These are phyloP conservation scores for Mycogone perniciosa DNA, from an alignment of 2,329 filamentous ascomycete species.

Conservation along the genomic window DNA sequence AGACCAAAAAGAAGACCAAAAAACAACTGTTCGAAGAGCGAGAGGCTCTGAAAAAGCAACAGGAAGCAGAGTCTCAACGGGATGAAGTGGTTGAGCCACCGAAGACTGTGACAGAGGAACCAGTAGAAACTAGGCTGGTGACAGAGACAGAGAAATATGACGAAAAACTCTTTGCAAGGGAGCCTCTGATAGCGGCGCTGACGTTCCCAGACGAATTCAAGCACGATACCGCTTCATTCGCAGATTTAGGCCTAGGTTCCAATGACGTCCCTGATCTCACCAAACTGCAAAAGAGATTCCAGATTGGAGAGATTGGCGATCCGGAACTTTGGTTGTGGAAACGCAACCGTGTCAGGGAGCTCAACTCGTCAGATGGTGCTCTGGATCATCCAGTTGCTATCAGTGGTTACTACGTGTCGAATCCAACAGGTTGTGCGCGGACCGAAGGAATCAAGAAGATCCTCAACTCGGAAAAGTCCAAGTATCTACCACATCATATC, in stretches of 20 bases:
- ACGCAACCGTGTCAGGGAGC: constrained; percentile 48
- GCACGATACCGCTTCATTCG: constrained; percentile 40
- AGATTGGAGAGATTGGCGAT: constrained; percentile 38
- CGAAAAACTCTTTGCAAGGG: constrained; percentile 44
- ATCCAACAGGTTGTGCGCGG: constrained; percentile 75
- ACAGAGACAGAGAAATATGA: constrained; percentile 47
- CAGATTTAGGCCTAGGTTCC: constrained; percentile 35
- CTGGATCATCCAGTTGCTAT: constrained; percentile 37
- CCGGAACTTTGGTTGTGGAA: constrained; percentile 53
- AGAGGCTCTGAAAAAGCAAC: constrained; percentile 52
- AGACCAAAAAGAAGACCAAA: constrained; percentile 70
- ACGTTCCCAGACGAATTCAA: constrained; percentile 38
- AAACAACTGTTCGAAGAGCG: constrained; percentile 67
- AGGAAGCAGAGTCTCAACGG: constrained; percentile 38
- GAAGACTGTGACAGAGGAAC: constrained; percentile 21
- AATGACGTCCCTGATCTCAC: constrained; percentile 44
- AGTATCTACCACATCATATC: constrained; percentile 95
- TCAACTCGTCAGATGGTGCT: constrained; percentile 37
- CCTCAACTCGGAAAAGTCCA: constrained; percentile 93
- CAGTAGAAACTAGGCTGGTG: constrained; percentile 26
- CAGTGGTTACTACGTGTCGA: constrained; percentile 73
- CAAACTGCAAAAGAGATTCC: constrained; percentile 44
- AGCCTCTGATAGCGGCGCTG: constrained; percentile 39
- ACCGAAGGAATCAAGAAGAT: constrained; percentile 96
- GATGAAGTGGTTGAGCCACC: constrained; percentile 34